Evolutionary conservation across 805 yeast species (phyloP), one percentile per base, ranked within the genome.

Genomic region (Candida easanensis): DNA sequence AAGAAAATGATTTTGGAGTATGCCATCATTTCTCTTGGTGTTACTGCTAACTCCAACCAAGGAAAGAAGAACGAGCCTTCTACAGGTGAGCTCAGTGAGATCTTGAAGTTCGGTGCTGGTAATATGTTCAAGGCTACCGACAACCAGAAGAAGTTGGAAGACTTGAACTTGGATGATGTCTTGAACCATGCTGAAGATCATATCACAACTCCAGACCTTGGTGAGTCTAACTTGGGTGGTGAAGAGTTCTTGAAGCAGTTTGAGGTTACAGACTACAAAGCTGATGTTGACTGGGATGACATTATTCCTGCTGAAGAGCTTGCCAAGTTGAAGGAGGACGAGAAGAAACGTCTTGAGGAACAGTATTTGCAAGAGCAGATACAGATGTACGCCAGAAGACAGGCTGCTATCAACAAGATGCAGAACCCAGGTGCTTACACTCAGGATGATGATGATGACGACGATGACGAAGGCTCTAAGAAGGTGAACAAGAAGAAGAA

Each of bases 211-310:
- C 97, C 98, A 0, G 99, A 93, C 31, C 65, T 93, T 17, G 98
- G 98, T 5, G 98, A 93, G 58, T 87, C 96, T n/a, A 95, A 93
- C 57, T 73, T 93, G 42, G 99, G 99, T 46, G 96, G 98, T 44
- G 99, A 93, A 64, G 99, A 93, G 67, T 93, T 93, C 60, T 74
- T 93, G 67, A 88, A 81, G 59, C 99, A 93, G 66, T 93, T 93
- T 63, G 99, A 93, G 66, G 99, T 93, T 41, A 93, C 99, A 0
- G 99, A 93, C 62, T 95, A 90, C 64, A 93, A 93, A 69, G 98
- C 99, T 1, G 97, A 91, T 63, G 89, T 91, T 48, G 95, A 89
- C 51, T 93, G 99, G 99, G 98, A 93, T 68, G 99, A 93, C 64
- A 93, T 93, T 54, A 93, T 93, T 57, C 99, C 99, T 0, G 90